Evolutionary conservation across 75 land plant species (phyloP).

Genomic region (Picea sitchensis): DNA sequence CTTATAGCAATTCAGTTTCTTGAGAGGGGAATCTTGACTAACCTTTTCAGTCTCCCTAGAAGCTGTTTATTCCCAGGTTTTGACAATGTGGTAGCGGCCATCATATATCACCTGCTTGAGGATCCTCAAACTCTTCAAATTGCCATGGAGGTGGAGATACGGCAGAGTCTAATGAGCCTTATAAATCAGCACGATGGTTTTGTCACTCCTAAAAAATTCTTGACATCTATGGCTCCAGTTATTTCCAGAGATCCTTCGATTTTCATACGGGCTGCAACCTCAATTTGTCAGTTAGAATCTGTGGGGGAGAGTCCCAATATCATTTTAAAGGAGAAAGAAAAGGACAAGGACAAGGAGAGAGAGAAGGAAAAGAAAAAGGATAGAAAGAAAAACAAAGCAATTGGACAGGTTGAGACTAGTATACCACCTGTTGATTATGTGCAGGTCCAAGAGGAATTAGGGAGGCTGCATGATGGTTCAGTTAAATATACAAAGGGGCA

Average conservation of each 20-base stretch:
- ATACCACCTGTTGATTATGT: too few relatives aligned
- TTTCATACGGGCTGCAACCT: conserved; percentile 81
- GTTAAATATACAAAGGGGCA: conserved; percentile 51
- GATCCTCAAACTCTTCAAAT: conserved; percentile 96
- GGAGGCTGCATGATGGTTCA: conserved; percentile 31
- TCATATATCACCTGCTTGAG: conserved; percentile 88
- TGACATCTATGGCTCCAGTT: conserved; percentile 83
- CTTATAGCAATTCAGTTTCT: conserved; percentile 74
- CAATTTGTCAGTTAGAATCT: conserved; percentile 80
- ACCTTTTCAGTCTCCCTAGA: conserved; percentile 75
- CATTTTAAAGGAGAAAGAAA: conserved; percentile 78
- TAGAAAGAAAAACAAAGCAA: too few relatives aligned
- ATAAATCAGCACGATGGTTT: conserved; percentile 57
- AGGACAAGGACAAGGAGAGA: conserved; percentile 37
- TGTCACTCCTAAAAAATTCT: conserved; percentile 58
- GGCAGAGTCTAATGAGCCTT: conserved; percentile 60
- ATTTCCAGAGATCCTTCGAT: conserved; percentile 82
- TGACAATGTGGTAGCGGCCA: conserved; percentile 81
- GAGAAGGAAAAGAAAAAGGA: neutral
- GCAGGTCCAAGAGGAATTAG: too few relatives aligned
- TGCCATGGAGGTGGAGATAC: conserved; percentile 96
- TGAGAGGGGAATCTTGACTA: conserved; percentile 74
- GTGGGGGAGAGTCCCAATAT: conserved; percentile 58
- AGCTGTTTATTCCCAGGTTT: conserved; percentile 76
- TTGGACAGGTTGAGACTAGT: too few relatives aligned